Conservation (phyloP, 1,284 basidiomycete species). For the Ceratobasidium sp. region DNA sequence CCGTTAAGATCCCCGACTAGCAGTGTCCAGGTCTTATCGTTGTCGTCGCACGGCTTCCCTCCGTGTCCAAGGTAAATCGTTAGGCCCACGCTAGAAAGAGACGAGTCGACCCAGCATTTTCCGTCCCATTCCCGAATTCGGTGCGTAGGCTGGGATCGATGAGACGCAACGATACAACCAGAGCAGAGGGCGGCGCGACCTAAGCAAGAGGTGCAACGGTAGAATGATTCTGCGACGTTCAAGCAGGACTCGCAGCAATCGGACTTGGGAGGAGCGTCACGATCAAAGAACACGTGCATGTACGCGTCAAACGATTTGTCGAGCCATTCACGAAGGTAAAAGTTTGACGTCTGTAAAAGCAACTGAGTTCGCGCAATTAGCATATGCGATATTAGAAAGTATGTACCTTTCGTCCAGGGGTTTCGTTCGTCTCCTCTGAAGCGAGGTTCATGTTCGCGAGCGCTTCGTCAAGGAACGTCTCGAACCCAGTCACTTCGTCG, state of each 20-base stretch:
- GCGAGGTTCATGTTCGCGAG: too few species aligned
- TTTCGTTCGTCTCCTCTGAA: too few species aligned
- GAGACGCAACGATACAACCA: neutral
- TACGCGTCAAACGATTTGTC: neutral
- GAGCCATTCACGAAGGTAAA: neutral
- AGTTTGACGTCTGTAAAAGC: neutral
- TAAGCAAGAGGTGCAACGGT: neutral
- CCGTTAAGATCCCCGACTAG: constrained; percentile 1
- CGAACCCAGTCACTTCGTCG: too few species aligned
- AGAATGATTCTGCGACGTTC: neutral
- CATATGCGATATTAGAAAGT: too few species aligned
- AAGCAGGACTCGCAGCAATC: neutral
- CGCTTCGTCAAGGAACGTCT: too few species aligned
- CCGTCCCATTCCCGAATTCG: neutral
- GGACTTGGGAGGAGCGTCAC: neutral
- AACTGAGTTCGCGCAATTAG: too few species aligned
- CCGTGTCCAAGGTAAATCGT: constrained; percentile 17
- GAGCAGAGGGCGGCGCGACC: neutral
- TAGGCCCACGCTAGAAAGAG: neutral
- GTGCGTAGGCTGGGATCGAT: neutral
- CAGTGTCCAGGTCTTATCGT: neutral
- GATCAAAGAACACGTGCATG: neutral
- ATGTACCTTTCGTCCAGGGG: too few species aligned
- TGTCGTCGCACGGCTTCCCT: constrained; percentile 7
- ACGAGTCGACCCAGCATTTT: neutral